Evolutionary conservation across 2,329 filamentous ascomycete species (phyloP).

Genomic region (Paecilomyces fulvus): DNA sequence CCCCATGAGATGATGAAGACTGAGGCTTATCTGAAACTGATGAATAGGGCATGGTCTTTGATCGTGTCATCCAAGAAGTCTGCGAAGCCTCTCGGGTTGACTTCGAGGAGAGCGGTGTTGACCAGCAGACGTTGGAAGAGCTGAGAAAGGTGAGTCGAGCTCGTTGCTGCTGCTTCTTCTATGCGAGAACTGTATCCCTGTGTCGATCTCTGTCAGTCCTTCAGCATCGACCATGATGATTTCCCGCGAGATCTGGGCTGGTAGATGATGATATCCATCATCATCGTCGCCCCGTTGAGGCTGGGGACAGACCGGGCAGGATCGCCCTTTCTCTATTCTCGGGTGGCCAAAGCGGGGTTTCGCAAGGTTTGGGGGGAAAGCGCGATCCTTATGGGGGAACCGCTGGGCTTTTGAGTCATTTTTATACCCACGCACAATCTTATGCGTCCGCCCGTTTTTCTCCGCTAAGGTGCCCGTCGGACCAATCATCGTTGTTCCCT

Average conservation of each 20-base stretch:
- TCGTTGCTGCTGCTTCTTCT: constrained; percentile 4
- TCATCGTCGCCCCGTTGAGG: background rate
- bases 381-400: constrained; percentile 28
- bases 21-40: constrained; percentile 18
- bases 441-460: constrained; percentile 10
- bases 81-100: constrained; percentile 86
- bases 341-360: constrained; percentile 12
- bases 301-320: background rate
- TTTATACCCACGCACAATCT: constrained; percentile 23
- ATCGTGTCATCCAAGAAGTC: constrained; percentile 86
- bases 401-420: constrained; percentile 28
- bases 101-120: constrained; percentile 93
- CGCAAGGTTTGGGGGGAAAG: constrained; percentile 25
- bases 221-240: background rate
- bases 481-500: constrained; percentile 15
- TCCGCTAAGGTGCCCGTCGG: constrained; percentile 1
- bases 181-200: constrained; percentile 5
- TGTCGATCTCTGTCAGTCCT: background rate
- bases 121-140: constrained; percentile 76
- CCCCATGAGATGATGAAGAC: constrained; percentile 6
- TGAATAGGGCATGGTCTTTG: constrained; percentile 65
- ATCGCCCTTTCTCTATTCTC: background rate
- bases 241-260: background rate
- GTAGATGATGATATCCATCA: background rate
- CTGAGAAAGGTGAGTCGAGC: constrained; percentile 66